Percentiles rank a stretch among this genome's conserved stretches.
phyloP scores from a whole-genome alignment of 768 basidiomycete species.

The Serpula lacrymans region DNA sequence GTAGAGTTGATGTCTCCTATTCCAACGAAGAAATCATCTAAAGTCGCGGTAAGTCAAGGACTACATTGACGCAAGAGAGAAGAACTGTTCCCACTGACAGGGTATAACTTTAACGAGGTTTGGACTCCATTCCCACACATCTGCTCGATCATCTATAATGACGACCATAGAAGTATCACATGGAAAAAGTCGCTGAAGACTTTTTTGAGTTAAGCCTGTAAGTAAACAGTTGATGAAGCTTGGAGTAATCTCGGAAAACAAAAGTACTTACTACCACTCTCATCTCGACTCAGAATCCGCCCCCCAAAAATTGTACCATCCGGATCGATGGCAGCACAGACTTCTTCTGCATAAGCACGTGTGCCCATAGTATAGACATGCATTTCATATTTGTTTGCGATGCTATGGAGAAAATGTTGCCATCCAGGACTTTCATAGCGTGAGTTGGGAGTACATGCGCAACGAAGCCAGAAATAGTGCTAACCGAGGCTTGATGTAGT shows the following conservation, averaged over 20 bases:
- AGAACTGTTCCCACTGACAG: slow-evolving; percentile 53
- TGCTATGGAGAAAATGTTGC: slow-evolving; percentile 66
- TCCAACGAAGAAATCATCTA: slow-evolving; percentile 97
- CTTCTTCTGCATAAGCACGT: slow-evolving; percentile 92
- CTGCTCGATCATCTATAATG: slow-evolving; percentile 96
- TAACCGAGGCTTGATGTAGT: slow-evolving; percentile 97
- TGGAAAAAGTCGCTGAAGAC: slow-evolving; percentile 87
- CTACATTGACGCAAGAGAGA: not conserved
- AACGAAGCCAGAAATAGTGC: slow-evolving; percentile 20
- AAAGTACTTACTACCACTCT: slow-evolving; percentile 82
- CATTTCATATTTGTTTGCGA: slow-evolving; percentile 89
- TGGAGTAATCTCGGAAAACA: slow-evolving; percentile 1
- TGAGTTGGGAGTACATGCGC: slow-evolving; percentile 7
- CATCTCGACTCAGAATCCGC: slow-evolving; percentile 88
- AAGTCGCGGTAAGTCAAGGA: slow-evolving; percentile 15
- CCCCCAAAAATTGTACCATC: slow-evolving; percentile 81
- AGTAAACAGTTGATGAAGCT: slow-evolving; percentile 10
- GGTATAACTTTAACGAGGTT: slow-evolving; percentile 97
- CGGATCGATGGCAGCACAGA: slow-evolving; percentile 93
- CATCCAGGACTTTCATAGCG: slow-evolving; percentile 66
- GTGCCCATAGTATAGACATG: slow-evolving; percentile 99
- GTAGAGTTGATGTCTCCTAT: slow-evolving; percentile 98
- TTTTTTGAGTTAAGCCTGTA: slow-evolving; percentile 87
- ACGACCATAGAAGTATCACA: slow-evolving; percentile 99
- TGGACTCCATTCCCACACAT: slow-evolving; percentile 98